Evolutionary conservation across 306 rosid genomes (phyloP).

Genomic region (Sphenostylis stenocarpa): DNA sequence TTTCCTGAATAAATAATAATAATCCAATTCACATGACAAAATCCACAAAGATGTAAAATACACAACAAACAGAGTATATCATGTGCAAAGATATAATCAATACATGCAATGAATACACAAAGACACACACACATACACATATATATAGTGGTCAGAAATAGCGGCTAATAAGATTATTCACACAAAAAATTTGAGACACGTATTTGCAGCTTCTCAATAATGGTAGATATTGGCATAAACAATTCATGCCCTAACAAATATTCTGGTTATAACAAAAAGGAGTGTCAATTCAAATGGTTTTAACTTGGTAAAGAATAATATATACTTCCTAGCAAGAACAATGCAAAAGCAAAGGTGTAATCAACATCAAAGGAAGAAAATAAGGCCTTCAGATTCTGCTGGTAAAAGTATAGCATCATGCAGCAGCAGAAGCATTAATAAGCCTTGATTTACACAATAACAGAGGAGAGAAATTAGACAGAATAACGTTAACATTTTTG

Average conservation of each 20-base stretch:
- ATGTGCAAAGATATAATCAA: conserved; percentile 47
- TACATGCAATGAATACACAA: conserved; percentile 53
- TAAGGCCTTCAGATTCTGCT: conserved; percentile 5
- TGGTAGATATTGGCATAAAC: not conserved
- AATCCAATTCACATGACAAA: conserved; percentile 45
- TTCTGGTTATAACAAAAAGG: conserved; percentile 22
- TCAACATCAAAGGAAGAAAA: conserved; percentile 11
- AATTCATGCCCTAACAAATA: conserved; percentile 17
- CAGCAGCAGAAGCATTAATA: not conserved
- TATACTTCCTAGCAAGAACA: not conserved
- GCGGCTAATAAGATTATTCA: conserved; percentile 17
- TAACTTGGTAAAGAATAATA: not conserved
- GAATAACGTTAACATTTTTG: not conserved
- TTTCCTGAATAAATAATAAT: not conserved
- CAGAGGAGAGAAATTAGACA: not conserved
- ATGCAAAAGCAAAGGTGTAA: not conserved
- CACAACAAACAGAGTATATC: conserved; percentile 41
- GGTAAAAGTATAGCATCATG: not conserved
- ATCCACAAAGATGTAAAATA: conserved; percentile 27
- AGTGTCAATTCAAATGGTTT: not conserved
- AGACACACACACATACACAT: no score
- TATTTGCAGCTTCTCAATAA: not conserved
- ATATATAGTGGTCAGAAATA: conserved; percentile 37
- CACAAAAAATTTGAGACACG: not conserved
- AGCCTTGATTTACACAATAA: not conserved